phyloP scores from a whole-genome alignment of 176 grass and related monocot species.

The Triticum monococcum region DNA sequence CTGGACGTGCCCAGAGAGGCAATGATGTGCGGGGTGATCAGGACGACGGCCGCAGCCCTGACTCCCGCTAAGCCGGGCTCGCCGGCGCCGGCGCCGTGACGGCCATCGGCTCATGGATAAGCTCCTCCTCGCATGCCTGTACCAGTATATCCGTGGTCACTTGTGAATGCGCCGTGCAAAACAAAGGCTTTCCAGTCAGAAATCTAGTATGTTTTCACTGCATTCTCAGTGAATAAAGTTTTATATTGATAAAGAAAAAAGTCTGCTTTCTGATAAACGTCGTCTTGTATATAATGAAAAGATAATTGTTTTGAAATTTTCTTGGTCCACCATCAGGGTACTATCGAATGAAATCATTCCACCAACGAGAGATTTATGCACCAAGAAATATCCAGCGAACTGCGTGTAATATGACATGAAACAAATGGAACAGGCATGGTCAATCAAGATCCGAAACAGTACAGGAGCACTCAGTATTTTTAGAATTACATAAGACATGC shows the following conservation, averaged over 20 bases:
- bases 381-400: not conserved
- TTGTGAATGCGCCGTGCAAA: not conserved
- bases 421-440: not conserved
- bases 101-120: not conserved
- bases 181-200: not conserved
- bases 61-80: not conserved
- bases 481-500: constrained; percentile 25
- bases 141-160: not conserved
- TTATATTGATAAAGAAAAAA: not conserved
- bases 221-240: not conserved
- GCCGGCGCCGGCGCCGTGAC: not conserved
- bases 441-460: constrained; percentile 4
- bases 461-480: constrained; percentile 38
- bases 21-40: constrained; percentile 41
- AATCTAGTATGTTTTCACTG: not conserved
- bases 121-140: constrained; percentile 32
- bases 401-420: no score
- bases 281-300: not conserved
- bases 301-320: not conserved
- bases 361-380: not conserved
- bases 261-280: not conserved
- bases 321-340: not conserved
- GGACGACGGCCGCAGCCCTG: not conserved
- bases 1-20: constrained; percentile 54
- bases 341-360: not conserved